Evolutionary conservation across 768 basidiomycete species (phyloP), one percentile per base, ranked within the genome.

Genomic region (Tylopilus plumbeoviolaceoides): DNA sequence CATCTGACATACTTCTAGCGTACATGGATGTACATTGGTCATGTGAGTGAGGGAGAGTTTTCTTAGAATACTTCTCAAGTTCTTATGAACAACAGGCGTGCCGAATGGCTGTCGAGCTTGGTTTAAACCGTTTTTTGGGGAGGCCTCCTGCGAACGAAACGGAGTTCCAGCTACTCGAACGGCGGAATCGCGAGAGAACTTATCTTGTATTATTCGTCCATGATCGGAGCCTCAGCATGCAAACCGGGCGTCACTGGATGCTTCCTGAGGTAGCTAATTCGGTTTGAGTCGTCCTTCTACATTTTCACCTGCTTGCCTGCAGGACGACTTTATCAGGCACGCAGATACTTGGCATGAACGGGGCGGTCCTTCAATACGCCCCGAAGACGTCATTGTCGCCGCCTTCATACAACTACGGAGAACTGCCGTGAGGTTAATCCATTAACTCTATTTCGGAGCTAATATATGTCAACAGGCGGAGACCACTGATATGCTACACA

Each of bases 171-270:
- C 68, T 76, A 48, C 75, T 83, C 23, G 89, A 92, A 64, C 84
- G 91, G 31, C 83, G 91, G 33, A 91, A 92, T 62, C 78, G 87
- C 57, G 91, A 93, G 70, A 80, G 90, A 54, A 91, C 90, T 2
- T 92, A 90, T 67, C 80, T 93, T 44, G 89, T 93, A 14, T 71
- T 93, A 14, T 93, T 88, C 61, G 84, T 90, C 40, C 91, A 93
- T 62, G 90, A 93, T 68, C 84, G 90, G 49, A 89, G 86, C 62
- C 76, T 92, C 43, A 87, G 85, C 70, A 91, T 87, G 69, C 90
- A 92, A 68, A 91, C 90, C 2, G 91, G 90, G 44, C 77, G 87
- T 40, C 83, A 82, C 54, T 91, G 89, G 89, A 92, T 92, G 91
- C 77, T 93, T 18, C 88, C 87, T 9, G 90, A 91, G 73, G 77